phyloP scores from a whole-genome alignment of 805 yeast species.

The Nakazawaea ernobii region DNA sequence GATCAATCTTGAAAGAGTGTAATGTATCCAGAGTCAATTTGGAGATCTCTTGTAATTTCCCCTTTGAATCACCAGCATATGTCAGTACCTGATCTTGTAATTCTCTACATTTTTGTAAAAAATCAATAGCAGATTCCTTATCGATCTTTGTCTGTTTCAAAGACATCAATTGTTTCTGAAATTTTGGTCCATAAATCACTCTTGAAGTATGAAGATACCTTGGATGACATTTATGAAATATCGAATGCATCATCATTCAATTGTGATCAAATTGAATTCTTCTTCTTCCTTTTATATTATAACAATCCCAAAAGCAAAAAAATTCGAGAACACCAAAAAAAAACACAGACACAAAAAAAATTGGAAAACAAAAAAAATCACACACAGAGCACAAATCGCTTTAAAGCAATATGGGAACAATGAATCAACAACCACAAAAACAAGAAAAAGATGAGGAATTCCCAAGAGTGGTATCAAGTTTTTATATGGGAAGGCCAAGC shows the following conservation, averaged over 20 bases:
- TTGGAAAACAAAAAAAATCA: not conserved
- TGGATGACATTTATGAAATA: not conserved
- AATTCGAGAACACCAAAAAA: too few species aligned
- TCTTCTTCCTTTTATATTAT: too few species aligned
- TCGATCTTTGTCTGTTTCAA: not conserved
- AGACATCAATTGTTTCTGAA: not conserved
- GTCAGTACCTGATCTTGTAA: conserved; percentile 22
- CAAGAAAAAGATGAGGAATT: not conserved
- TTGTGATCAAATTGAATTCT: too few species aligned
- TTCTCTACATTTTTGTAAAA: conserved; percentile 16
- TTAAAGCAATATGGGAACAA: not conserved
- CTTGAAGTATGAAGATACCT: not conserved
- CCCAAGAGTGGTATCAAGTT: not conserved
- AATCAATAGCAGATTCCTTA: not conserved
- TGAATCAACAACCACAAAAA: not conserved
- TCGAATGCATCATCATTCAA: too few species aligned
- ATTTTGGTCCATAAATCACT: not conserved
- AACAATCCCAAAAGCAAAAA: too few species aligned
- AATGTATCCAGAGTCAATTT: conserved; percentile 14
- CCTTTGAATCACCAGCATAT: conserved; percentile 16
- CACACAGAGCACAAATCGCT: not conserved
- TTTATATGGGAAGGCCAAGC: conserved; percentile 6
- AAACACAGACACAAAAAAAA: too few species aligned
- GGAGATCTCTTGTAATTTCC: conserved; percentile 18
- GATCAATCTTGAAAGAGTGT: conserved; percentile 15